Base-by-base conservation (phyloP, 2,329 filamentous ascomycete genomes). In the Endoconidiophora polonica region DNA sequence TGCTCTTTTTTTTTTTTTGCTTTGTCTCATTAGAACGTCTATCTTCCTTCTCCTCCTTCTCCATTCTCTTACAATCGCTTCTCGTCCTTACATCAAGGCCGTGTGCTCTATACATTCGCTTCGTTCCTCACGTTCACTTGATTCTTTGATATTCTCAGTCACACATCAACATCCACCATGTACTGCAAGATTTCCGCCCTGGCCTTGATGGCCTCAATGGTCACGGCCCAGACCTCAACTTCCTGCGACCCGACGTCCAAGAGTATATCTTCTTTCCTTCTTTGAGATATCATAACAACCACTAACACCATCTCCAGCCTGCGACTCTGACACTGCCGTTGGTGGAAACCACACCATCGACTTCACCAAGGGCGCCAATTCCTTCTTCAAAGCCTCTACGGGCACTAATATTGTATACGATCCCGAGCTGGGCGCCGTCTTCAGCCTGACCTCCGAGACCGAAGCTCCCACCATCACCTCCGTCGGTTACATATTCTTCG, bases 401-500 rank as follows among this genome's bases (percentile, higher is more conserved):
- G 73, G 71, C 54, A 76, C 74, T 55, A 63, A 55, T 23, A 56
- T 78, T 48, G 60, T 57, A 29, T 76, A 76, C 61, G 65, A 67
- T 57, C 44, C 56, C 42, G 56, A 57, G 49, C 63, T 69, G 38
- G 74, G 74, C 55, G 74, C 73, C 54, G 62, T 67, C 55, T 77
- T 77, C 66, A 73, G 76, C 58, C 95, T 95, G 66, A 74, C 73
- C 36, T 69, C 76, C 46, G 73, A 77, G 55, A 69, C 62, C 10
- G 74, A 86, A 47, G 77, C 74, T 45, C 81, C 86, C 37, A 86
- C 83, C 33, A 86, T 94, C 64, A 73, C 71, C 59, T 76, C 76
- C 51, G 73, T 79, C 60, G 88, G 87, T 74, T 96, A 94, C 72
- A 86, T 98, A 64, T 95, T 96, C 84, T 96, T 94, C 64, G 91